Evolutionary conservation across 1,284 basidiomycete genomes (phyloP), one percentile per base, ranked within the genome.

Genomic region (Fistulinella staudtii): DNA sequence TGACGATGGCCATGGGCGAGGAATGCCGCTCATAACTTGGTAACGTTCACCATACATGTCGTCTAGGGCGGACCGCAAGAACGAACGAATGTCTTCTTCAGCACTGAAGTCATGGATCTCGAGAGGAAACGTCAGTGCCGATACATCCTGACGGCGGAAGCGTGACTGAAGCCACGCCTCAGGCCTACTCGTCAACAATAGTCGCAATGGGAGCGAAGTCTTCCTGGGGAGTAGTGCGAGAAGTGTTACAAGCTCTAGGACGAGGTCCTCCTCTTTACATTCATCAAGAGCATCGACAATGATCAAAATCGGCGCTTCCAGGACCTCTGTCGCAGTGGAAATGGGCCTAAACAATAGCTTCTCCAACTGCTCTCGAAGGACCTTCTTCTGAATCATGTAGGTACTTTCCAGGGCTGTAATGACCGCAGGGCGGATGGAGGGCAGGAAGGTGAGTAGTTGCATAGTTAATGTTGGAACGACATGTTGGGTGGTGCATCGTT

Each of bases 281-380:
- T 56, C 54, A 17, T 57, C 55, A 11, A 57, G 49, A 10, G 55
- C 44, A n/a, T 59, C 57, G 1, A 57, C 33, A 1, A 59, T 17
- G n/a, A 59, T 9, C 1, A 57, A 31, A 22, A 49, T 13, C 0
- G 54, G 45, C 24, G 35, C 17, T 2, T 6, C n/a, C 5, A 15
- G 20, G 5, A 14, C 24, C n/a, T 39, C 30, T 11, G 15, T 9
- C 18, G 31, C 21, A 22, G 29, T 42, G 8, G 53, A 55, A 6
- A 56, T 23, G 8, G 52, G 47, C 10, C 42, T 46, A 2, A 49
- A 18, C 3, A 56, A 18, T 3, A 58, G 29, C 24, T 46, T 56
- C 17, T 50, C 21, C 46, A 55, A 50, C 21, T 55, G 55, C 31
- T 58, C 54, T 2, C 51, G 53, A 20, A 58, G 52, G 2, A 56